Base-by-base conservation (phyloP, 805 yeast genomes). In the Candida krabiensis region DNA sequence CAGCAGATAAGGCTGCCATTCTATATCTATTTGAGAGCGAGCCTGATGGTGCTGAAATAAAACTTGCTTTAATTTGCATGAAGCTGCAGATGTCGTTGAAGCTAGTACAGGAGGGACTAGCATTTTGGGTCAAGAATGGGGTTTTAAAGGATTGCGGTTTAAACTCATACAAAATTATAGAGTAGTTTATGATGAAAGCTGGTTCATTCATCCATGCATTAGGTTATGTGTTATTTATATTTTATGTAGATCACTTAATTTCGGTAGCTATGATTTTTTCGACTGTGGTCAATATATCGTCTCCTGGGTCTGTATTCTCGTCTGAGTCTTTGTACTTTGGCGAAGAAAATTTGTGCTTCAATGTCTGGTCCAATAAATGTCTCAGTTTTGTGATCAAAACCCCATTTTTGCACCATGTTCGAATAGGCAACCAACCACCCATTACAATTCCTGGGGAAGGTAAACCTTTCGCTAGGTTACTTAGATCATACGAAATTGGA, bases 341-440 rank as follows among this genome's bases (percentile, higher is more conserved):
- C 23, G 61, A 63, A 15, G 70, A 78, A 30, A 90, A 66, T 47
- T 79, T 79, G 16, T 70, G 71, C 29, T 76, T 83, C 38, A 91
- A 75, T 0, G 85, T 77, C 14, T 70, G 66, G 54, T 89, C 96
- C 22, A 91, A 60, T 32, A 87, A 57, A 9, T 63, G 54, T 50
- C 95, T 67, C 39, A 91, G 63, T 41, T 83, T 78, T 41, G 86
- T 84, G 21, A 90, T 73, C 32, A 91, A 64, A 2, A 91, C 96
- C 1, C 90, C 98, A 52, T 90, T 87, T 48, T 93, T 86, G 47
- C 96, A 84, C 97, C 97, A 91, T 1, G 96, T 87, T 44, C 86
- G 71, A 9, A 91, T 72, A 0, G 96, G 95, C 23, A 87, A 63
- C 97, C 98, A 90, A n/a, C 73, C 73, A 49, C 87, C 96, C 38